Evolutionary conservation across 2,329 filamentous ascomycete species (phyloP), one percentile per base, ranked within the genome.

Genomic region (Alternaria viburni): DNA sequence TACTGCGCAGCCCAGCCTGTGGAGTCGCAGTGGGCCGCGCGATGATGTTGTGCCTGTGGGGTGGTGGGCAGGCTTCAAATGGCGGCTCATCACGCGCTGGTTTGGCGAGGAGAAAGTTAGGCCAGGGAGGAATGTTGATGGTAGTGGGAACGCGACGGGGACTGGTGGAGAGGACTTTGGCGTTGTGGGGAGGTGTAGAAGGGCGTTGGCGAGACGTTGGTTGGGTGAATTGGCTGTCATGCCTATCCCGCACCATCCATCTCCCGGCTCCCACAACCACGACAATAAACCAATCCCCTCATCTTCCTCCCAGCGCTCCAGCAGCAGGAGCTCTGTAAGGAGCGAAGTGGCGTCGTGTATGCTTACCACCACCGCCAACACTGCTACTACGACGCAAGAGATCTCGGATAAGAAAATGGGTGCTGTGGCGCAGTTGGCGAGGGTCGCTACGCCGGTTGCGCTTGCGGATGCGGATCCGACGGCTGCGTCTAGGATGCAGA

Each of bases 61-160:
- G 3, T 68, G 77, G 54, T 69, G 79, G 51, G 78, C 76, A 3
- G 73, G 73, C 3, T 23, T 84, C 2, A 86, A 85, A 69, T 87
- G 85, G 85, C 73, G 75, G 4, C 69, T 86, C 2, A 74, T 87
- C 7, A 79, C 75, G 5, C 68, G 67, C 5, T 87, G 85, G 84
- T 84, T 84, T 66, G 71, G 75, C 28, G 77, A 76, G 1, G 79
- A 80, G 23, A 81, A 75, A 56, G 83, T 82, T 3, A 82, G 80
- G 49, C 69, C 67, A 17, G 74, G 75, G 11, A 75, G 69, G 49
- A 69, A 59, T 25, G 73, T 78, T 12, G 72, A 80, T 32, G 65
- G 74, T 2, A 41, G 36, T 41, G 36, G 36, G 36, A 41, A 5
- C 10, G 36, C 15, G 36, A 41, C 36, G 6, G 36, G 36, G 30